Evolutionary conservation across 1,139 yeast species (phyloP).

Genomic region (Ashbya aceris): DNA sequence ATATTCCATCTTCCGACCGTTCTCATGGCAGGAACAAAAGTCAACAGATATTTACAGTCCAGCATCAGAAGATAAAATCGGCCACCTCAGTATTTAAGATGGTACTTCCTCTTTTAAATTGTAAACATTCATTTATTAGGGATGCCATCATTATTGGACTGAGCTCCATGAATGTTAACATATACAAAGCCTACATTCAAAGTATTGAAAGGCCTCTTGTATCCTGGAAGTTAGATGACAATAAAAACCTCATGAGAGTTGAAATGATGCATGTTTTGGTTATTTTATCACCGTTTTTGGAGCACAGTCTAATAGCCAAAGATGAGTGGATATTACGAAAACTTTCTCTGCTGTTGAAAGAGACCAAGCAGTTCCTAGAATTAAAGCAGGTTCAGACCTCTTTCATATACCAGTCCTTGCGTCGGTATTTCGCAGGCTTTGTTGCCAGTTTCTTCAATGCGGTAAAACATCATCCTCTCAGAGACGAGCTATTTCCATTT

Average conservation of each 20-base stretch:
- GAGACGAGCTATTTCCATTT: conserved; percentile 62
- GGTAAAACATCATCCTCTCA: conserved; percentile 30
- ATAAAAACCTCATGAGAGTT: conserved; percentile 44
- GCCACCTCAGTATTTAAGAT: conserved; percentile 83
- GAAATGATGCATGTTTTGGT: conserved; percentile 74
- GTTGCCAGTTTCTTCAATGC: conserved; percentile 60
- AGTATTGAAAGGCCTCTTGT: conserved; percentile 57
- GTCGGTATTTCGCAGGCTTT: conserved; percentile 74
- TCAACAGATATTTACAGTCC: conserved; percentile 67
- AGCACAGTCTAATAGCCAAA: conserved; percentile 40
- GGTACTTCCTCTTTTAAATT: conserved; percentile 72
- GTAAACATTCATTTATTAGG: conserved; percentile 61
- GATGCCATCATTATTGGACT: conserved; percentile 84
- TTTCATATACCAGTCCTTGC: conserved; percentile 64
- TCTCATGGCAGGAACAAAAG: conserved; percentile 48
- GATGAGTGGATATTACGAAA: conserved; percentile 67
- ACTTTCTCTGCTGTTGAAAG: conserved; percentile 54
- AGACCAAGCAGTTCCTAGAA: conserved; percentile 55
- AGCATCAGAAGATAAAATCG: conserved; percentile 86
- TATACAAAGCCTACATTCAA: conserved; percentile 74
- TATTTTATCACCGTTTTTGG: conserved; percentile 57
- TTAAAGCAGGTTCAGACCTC: conserved; percentile 51
- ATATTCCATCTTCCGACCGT: conserved; percentile 38
- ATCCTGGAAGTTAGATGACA: conserved; percentile 44
- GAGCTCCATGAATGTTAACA: conserved; percentile 83